Evolutionary conservation across 169 alveolate species (phyloP), one percentile per base, ranked within the genome.

Genomic region (Cryptosporidium sp.): DNA sequence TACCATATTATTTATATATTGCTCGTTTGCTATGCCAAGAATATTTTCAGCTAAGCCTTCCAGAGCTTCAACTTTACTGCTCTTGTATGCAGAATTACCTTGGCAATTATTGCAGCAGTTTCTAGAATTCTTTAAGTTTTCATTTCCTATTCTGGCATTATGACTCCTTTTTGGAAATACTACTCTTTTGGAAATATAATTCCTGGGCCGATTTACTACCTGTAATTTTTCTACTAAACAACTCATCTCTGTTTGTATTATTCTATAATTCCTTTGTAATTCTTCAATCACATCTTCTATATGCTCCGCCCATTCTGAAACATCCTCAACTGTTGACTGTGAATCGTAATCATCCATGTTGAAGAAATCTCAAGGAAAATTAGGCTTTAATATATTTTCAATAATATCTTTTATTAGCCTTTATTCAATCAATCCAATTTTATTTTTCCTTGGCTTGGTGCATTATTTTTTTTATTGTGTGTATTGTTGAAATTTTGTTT

Each of bases 261-360:
- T 80, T 80, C 26, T 80, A 65, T 80, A 80, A 37, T 80, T 80
- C 44, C 89, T 60, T 44, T 80, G 89, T 42, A 80, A 42, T 18
- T 80, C 89, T 31, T 80, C 89, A 9, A 80, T 80, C n/a, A 80
- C 75, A 62, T 80, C 80, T 80, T 80, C 89, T 39, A 80, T 80
- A n/a, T 80, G 89, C n/a, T 80, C 89, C 7, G 89, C 89, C 89
- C 89, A 80, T 80, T 80, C 89, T 42, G 89, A 80, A 65, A 80
- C 89, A 37, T 80, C 89, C 42, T 80, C 89, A 10, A 80, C 65
- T 10, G 75, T 44, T 80, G 89, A 62, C 48, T 80, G 89, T 26
- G 89, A 80, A 45, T 80, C 89, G 62, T 62, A 80, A 14, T 80
- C 89, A 6, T 80, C 62, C 89, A 60, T 62, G 4, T 39, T 18